Conservation (phyloP, 2,329 filamentous ascomycete species). For the Exophiala calicioides region DNA sequence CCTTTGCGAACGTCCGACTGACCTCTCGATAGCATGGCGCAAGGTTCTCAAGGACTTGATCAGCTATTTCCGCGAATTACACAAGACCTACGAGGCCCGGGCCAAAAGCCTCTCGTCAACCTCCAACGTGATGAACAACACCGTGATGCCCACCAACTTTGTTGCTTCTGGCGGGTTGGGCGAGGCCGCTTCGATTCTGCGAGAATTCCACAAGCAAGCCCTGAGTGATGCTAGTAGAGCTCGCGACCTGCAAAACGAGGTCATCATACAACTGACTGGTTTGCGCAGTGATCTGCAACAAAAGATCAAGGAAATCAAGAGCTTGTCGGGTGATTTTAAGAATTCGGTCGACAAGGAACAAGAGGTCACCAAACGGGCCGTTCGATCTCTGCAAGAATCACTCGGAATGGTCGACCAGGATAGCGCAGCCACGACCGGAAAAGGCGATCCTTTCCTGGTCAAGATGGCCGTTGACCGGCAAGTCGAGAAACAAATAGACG, state of each 20-base stretch:
- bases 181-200: conserved; percentile 79
- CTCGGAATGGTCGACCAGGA: conserved; percentile 79
- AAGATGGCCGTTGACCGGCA: conserved; percentile 84
- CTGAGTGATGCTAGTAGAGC: conserved; percentile 83
- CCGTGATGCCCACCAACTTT: conserved; percentile 72
- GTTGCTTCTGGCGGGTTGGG: conserved; percentile 79
- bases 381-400: conserved; percentile 78
- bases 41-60: conserved; percentile 95
- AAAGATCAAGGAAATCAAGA: conserved; percentile 99
- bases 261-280: conserved; percentile 82
- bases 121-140: conserved; percentile 80
- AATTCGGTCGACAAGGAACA: conserved; percentile 96
- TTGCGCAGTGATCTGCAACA: conserved; percentile 85
- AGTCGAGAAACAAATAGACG: conserved; percentile 87
- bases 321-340: conserved; percentile 90
- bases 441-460: conserved; percentile 88
- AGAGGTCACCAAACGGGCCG: conserved; percentile 75
- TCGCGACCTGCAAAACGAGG: conserved; percentile 84
- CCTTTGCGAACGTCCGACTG: not conserved
- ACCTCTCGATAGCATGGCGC: conserved; percentile 71
- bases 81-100: conserved; percentile 81
- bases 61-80: conserved; percentile 88
- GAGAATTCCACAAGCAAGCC: conserved; percentile 78
- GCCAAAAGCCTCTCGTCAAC: conserved; percentile 81
- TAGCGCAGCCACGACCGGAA: conserved; percentile 71